These are phyloP conservation scores for Nakazawaea peltata DNA, from an alignment of 805 yeast genomes.

Conservation along the genomic window DNA sequence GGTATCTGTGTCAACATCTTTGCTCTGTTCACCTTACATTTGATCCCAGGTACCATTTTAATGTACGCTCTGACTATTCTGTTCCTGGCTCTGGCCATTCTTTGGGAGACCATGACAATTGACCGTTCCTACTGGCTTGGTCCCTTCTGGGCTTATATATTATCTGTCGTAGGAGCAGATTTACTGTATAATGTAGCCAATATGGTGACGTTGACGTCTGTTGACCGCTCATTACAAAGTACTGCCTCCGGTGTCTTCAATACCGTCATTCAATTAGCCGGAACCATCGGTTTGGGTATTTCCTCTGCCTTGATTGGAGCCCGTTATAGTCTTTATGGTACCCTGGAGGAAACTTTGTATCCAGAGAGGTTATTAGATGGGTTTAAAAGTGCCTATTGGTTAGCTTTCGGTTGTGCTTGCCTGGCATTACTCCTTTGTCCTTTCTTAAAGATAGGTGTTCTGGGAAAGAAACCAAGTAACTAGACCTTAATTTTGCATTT, in stretches of 20 bases:
- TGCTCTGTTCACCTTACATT: conserved; percentile 38
- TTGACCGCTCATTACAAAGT: conserved; percentile 29
- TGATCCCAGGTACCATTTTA: conserved; percentile 31
- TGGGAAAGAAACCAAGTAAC: no score
- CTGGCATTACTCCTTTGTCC: conserved; percentile 21
- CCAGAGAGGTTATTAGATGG: conserved; percentile 20
- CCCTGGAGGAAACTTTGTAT: conserved; percentile 16
- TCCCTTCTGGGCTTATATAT: conserved; percentile 34
- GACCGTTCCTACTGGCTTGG: conserved; percentile 32
- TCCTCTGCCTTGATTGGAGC: conserved; percentile 30
- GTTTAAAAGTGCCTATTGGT: conserved; percentile 28
- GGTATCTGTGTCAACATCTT: conserved; percentile 35
- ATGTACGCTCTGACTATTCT: conserved; percentile 26
- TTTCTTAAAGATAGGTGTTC: conserved; percentile 27
- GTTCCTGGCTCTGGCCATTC: conserved; percentile 26
- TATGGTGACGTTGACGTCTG: conserved; percentile 32
- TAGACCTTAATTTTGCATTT: conserved; percentile 1
- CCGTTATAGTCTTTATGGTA: conserved; percentile 23
- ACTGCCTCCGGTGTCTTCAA: conserved; percentile 42
- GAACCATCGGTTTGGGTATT: conserved; percentile 33
- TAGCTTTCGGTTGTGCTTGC: conserved; percentile 28
- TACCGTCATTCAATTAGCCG: conserved; percentile 32
- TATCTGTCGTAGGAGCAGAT: conserved; percentile 39
- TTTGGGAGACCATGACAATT: conserved; percentile 33
- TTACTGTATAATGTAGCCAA: conserved; percentile 37